These are phyloP conservation scores for Ceratobasidium papillatum DNA, from an alignment of 1,284 basidiomycete genomes.

Conservation along the genomic window DNA sequence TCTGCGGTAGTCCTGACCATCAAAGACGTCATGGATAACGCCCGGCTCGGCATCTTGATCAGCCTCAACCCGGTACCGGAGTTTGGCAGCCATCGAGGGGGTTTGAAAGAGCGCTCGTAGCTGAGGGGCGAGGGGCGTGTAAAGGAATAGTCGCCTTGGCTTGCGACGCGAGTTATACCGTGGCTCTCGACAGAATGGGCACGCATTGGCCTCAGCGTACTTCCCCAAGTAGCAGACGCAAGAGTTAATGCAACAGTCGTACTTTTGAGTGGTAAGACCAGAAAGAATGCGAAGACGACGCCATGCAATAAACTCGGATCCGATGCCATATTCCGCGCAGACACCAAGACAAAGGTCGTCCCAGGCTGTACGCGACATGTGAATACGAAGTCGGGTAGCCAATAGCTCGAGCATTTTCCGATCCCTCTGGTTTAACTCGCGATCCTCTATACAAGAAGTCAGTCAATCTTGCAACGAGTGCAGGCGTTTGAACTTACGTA, in stretches of 20 bases:
- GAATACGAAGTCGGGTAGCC: slow-evolving; percentile 13
- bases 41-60: slow-evolving; percentile 44
- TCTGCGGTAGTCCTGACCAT: slow-evolving; percentile 31
- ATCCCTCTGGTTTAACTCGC: neutral
- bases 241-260: slow-evolving; percentile 45
- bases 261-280: neutral
- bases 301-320: slow-evolving; percentile 12
- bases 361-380: slow-evolving; percentile 2
- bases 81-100: slow-evolving; percentile 42
- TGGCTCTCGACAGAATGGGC: slow-evolving; percentile 40
- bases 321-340: neutral
- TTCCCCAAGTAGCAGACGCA: slow-evolving; percentile 43
- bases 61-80: slow-evolving; percentile 47
- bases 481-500: neutral
- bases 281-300: slow-evolving; percentile 25
- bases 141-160: slow-evolving; percentile 33
- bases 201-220: slow-evolving; percentile 4
- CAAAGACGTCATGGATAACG: slow-evolving; percentile 47
- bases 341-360: slow-evolving; percentile 13
- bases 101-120: slow-evolving; percentile 27
- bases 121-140: slow-evolving; percentile 43
- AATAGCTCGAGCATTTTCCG: slow-evolving; percentile 1
- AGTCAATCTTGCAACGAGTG: neutral
- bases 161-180: slow-evolving; percentile 17
- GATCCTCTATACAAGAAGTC: neutral